A percentile compares a stretch with the other conserved stretches of the same genome.
Conservation (phyloP, 139 green algal species). For the Zygnema cylindricum region DNA sequence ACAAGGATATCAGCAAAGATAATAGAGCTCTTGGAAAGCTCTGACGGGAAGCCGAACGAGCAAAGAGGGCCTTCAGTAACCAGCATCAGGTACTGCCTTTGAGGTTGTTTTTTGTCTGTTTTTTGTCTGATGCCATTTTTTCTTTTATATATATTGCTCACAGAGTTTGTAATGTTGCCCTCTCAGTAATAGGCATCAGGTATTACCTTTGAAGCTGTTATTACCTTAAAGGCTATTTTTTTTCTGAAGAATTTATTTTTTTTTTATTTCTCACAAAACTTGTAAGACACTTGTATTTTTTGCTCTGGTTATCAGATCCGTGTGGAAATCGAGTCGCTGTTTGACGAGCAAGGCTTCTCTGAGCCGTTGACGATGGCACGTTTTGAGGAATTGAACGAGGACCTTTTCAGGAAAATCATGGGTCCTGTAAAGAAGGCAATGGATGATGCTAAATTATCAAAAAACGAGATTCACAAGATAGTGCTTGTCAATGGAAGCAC, state of each 20-base stretch:
- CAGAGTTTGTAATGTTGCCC: background rate
- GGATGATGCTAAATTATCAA: conserved; percentile 91
- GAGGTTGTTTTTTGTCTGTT: conserved; percentile 60
- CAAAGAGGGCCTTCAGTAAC: conserved; percentile 94
- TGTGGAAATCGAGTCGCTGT: conserved; percentile 96
- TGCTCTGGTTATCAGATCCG: conserved; percentile 75
- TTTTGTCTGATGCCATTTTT: conserved; percentile 84
- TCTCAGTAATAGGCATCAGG: no score
- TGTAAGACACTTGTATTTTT: conserved; percentile 63
- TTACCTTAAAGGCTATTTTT: no score
- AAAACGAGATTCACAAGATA: conserved; percentile 88
- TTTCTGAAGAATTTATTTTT: no score
- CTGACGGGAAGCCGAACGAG: conserved; percentile 92
- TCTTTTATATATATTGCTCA: background rate
- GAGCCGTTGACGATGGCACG: conserved; percentile 96
- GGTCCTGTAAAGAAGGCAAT: conserved; percentile 94
- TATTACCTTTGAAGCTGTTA: background rate
- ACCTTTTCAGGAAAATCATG: conserved; percentile 98
- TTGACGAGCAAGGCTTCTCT: conserved; percentile 93
- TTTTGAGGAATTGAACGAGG: conserved; percentile 99
- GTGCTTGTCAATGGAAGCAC: conserved; percentile 96
- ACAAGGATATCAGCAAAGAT: conserved; percentile 91
- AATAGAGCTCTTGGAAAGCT: conserved; percentile 93
- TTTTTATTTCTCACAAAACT: no score
- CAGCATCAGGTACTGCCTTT: conserved; percentile 82